Evolutionary conservation across 2,329 filamentous ascomycete genomes (phyloP).

Genomic region (Thermomyces lanuginosus): DNA sequence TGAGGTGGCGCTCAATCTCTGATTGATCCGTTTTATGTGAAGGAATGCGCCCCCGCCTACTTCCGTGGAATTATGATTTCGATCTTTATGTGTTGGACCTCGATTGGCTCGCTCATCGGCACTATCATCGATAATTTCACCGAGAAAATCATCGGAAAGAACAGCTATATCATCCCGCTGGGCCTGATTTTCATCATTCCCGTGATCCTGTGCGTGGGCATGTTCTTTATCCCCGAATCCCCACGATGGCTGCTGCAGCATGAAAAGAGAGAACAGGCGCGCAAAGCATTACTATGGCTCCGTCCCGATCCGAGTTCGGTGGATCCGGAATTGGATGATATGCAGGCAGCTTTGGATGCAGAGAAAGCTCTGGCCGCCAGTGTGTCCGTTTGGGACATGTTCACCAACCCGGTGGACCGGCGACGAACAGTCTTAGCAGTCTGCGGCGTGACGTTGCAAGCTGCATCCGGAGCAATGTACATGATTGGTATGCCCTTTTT

Average conservation of each 20-base stretch:
- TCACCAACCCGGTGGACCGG: slow-evolving; percentile 36
- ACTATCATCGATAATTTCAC: slow-evolving; percentile 30
- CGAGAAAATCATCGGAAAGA: slow-evolving; percentile 20
- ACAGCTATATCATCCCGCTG: slow-evolving; percentile 34
- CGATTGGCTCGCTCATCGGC: slow-evolving; percentile 31
- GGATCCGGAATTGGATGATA: slow-evolving; percentile 19
- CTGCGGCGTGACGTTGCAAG: slow-evolving; percentile 34
- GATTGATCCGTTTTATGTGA: slow-evolving; percentile 3
- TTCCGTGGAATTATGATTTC: slow-evolving; percentile 35
- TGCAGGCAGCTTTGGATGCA: slow-evolving; percentile 19
- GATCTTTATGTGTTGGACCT: slow-evolving; percentile 34
- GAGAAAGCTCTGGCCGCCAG: slow-evolving; percentile 20
- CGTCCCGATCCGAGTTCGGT: slow-evolving; percentile 17
- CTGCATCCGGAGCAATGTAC: slow-evolving; percentile 40
- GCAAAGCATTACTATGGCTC: slow-evolving; percentile 22
- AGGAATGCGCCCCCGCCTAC: slow-evolving; percentile 34
- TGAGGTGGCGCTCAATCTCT: slow-evolving; percentile 8
- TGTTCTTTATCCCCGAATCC: slow-evolving; percentile 33
- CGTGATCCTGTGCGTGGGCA: slow-evolving; percentile 28
- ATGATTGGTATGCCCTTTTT: slow-evolving; percentile 31
- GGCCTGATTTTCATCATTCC: slow-evolving; percentile 33
- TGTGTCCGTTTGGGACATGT: slow-evolving; percentile 31
- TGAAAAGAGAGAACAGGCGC: slow-evolving; percentile 14
- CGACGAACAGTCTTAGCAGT: slow-evolving; percentile 35
- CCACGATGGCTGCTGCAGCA: slow-evolving; percentile 28